Evolutionary conservation across 345 rosid genomes (phyloP).

Genomic region (Eutrema japonicum): DNA sequence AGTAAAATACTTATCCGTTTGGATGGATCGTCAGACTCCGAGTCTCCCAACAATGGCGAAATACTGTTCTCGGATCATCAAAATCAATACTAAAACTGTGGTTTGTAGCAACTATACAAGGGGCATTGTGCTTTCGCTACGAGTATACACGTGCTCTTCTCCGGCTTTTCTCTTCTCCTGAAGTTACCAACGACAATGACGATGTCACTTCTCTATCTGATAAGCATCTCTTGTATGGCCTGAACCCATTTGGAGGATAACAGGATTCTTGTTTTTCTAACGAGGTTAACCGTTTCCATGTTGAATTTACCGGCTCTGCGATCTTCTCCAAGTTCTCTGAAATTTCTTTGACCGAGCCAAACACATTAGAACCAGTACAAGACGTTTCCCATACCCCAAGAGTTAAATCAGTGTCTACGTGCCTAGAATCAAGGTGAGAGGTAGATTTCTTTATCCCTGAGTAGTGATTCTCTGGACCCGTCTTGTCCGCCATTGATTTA

Average conservation of each 20-base stretch:
- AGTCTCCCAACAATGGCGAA: not conserved
- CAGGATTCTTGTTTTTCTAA: slow-evolving; percentile 19
- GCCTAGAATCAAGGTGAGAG: slow-evolving; percentile 23
- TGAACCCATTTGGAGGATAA: slow-evolving; percentile 49
- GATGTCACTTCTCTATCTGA: slow-evolving; percentile 58
- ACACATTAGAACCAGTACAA: slow-evolving; percentile 46
- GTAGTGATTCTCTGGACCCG: slow-evolving; percentile 24
- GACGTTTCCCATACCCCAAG: slow-evolving; percentile 55
- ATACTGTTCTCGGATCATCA: slow-evolving; percentile 2
- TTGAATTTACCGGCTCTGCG: slow-evolving; percentile 47
- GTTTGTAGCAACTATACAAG: slow-evolving; percentile 14
- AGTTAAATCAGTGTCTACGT: slow-evolving; percentile 47
- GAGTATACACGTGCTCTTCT: slow-evolving; percentile 36
- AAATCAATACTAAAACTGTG: slow-evolving; percentile 3
- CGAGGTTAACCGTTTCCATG: slow-evolving; percentile 22
- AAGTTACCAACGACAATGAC: slow-evolving; percentile 29
- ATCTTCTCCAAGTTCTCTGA: slow-evolving; percentile 48
- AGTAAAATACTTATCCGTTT: not conserved
- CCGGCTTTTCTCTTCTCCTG: slow-evolving; percentile 47
- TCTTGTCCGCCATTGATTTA: not conserved
- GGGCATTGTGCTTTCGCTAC: not conserved
- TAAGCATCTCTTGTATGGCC: slow-evolving; percentile 76
- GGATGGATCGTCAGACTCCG: not conserved
- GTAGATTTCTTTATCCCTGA: slow-evolving; percentile 22
- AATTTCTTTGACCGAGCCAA: slow-evolving; percentile 45